These are phyloP conservation scores for Vitis hybrid DNA, from an alignment of 177 flowering plant species.

Conservation along the genomic window DNA sequence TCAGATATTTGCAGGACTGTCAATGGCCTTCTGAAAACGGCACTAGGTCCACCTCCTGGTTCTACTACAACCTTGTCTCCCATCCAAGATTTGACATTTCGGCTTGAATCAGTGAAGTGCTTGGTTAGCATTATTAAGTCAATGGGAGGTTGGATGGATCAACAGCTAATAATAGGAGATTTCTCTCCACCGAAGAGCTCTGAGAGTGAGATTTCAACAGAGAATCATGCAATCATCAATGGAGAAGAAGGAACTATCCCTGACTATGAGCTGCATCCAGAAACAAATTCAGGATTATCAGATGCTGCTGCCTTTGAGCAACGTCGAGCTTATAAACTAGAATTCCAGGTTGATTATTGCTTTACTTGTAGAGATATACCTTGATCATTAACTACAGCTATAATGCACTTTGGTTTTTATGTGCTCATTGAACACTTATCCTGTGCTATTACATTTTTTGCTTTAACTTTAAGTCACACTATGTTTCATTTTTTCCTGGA, in stretches of 20 bases:
- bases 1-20: slow-evolving; percentile 98
- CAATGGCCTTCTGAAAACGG: slow-evolving; percentile 96
- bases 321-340: slow-evolving; percentile 88
- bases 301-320: slow-evolving; percentile 92
- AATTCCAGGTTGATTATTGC: slow-evolving; percentile 65
- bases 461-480: not conserved
- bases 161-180: slow-evolving; percentile 68
- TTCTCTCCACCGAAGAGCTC: slow-evolving; percentile 35
- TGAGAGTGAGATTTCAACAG: slow-evolving; percentile 52
- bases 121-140: slow-evolving; percentile 80
- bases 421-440: not conserved
- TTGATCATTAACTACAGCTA: not conserved
- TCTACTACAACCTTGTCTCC: slow-evolving; percentile 84
- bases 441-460: not conserved
- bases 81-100: slow-evolving; percentile 83
- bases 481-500: not conserved
- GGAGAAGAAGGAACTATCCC: slow-evolving; percentile 64
- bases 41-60: slow-evolving; percentile 93
- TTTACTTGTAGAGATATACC: slow-evolving; percentile 4
- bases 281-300: slow-evolving; percentile 63
- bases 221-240: slow-evolving; percentile 34
- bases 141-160: slow-evolving; percentile 98
- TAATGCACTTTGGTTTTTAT: not conserved
- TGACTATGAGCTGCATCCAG: slow-evolving; percentile 76
- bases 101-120: slow-evolving; percentile 92